Evolutionary conservation across 495 filamentous ascomycete genomes (phyloP).

Genomic region (Aspergillus homomorphus): DNA sequence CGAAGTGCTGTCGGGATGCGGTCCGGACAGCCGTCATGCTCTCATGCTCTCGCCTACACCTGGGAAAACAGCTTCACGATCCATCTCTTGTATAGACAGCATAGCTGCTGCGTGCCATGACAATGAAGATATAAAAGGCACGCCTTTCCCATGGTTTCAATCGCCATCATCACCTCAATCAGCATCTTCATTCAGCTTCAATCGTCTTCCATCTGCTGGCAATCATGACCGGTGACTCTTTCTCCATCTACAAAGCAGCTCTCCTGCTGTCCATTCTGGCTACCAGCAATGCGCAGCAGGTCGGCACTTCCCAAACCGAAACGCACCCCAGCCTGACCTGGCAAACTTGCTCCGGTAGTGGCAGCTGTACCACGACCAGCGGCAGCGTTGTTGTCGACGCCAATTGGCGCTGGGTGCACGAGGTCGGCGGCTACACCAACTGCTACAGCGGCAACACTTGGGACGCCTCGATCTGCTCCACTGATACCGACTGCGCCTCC

Average conservation of each 20-base stretch:
- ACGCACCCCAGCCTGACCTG: slow-evolving; percentile 58
- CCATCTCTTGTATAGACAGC: neutral
- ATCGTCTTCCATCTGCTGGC: neutral
- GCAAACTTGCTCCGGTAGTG: slow-evolving; percentile 49
- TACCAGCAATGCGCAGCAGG: slow-evolving; percentile 48
- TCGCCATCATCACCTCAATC: slow-evolving; percentile 2
- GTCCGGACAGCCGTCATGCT: slow-evolving; percentile 1
- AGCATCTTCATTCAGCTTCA: neutral
- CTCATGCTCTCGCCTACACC: neutral
- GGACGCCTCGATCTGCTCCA: slow-evolving; percentile 53
- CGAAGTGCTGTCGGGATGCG: slow-evolving; percentile 1
- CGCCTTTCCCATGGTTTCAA: neutral
- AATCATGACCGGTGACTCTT: slow-evolving; percentile 15
- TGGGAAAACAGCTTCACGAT: neutral
- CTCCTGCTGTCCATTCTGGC: slow-evolving; percentile 28
- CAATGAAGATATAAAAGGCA: slow-evolving; percentile 3
- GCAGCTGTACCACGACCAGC: slow-evolving; percentile 49
- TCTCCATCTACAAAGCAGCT: slow-evolving; percentile 18
- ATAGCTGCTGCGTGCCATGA: neutral
- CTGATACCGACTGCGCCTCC: slow-evolving; percentile 50
- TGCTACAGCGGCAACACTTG: slow-evolving; percentile 63
- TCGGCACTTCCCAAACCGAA: slow-evolving; percentile 54
- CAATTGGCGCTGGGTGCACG: slow-evolving; percentile 64
- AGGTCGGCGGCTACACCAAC: slow-evolving; percentile 50
- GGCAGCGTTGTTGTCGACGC: slow-evolving; percentile 61